phyloP scores from a whole-genome alignment of 2,329 filamentous ascomycete genomes.

The Ophiostoma tasmaniense region DNA sequence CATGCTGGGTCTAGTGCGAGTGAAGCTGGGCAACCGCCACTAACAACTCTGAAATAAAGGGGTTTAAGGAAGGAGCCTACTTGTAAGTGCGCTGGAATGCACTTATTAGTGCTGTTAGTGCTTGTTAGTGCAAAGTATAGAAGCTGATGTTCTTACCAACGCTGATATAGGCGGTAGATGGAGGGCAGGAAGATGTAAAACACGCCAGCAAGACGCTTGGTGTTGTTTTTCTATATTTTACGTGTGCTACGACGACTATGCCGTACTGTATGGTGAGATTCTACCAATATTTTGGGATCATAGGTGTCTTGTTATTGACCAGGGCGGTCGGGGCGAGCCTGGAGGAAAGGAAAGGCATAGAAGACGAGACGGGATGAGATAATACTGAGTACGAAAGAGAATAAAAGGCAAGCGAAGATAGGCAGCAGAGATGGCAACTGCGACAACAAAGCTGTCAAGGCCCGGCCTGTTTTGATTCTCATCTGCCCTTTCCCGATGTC shows the following conservation, averaged over 20 bases:
- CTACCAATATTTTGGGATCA: background rate
- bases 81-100: no score
- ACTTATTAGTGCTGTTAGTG: no score
- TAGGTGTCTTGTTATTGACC: background rate
- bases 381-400: background rate
- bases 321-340: background rate
- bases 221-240: background rate
- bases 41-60: background rate
- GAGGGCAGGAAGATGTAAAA: background rate
- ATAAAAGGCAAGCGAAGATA: background rate
- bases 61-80: background rate
- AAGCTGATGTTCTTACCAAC: background rate
- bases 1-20: slow-evolving; percentile 3
- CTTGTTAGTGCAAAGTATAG: background rate
- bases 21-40: slow-evolving; percentile 7
- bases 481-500: background rate
- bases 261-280: background rate
- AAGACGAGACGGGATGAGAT: background rate
- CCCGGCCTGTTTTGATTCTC: background rate
- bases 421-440: background rate
- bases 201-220: background rate
- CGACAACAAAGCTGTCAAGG: background rate
- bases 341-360: background rate
- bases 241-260: background rate
- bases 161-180: background rate